Conservation (phyloP, 441 rosid species). For the Daphne laureola region DNA sequence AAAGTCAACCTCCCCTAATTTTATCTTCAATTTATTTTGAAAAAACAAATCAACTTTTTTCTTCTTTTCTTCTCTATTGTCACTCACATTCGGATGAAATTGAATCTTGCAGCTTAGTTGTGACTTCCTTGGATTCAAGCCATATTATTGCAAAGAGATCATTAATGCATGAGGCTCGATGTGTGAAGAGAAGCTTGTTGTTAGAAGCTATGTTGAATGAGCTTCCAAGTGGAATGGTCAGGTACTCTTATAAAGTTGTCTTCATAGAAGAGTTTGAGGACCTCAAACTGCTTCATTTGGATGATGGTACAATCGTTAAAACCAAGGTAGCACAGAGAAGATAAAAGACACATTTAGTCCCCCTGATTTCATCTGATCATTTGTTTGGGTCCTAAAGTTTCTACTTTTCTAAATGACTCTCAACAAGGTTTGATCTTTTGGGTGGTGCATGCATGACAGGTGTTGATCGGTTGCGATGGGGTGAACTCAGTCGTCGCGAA, state of each 20-base stretch:
- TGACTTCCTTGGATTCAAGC: no score
- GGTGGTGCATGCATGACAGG: constrained; percentile 18
- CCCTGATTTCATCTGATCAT: no score
- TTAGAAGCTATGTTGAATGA: no score
- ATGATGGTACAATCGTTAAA: constrained; percentile 31
- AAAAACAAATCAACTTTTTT: constrained; percentile 36
- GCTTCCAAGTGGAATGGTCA: constrained; percentile 10
- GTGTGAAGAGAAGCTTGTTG: no score
- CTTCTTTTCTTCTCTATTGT: constrained; percentile 58
- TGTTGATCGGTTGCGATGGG: constrained; percentile 42
- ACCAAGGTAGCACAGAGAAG: constrained; percentile 25
- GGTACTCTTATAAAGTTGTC: constrained; percentile 36
- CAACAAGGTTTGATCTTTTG: no score
- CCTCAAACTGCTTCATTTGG: constrained; percentile 29
- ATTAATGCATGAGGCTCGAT: no score
- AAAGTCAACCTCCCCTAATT: no score
- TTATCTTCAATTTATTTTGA: constrained; percentile 53
- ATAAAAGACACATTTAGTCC: no score
- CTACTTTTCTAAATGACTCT: no score
- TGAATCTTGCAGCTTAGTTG: constrained; percentile 5
- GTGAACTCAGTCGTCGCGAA: constrained; percentile 38
- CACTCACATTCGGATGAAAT: constrained; percentile 54
- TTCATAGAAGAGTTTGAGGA: constrained; percentile 34
- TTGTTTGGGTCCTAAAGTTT: no score
- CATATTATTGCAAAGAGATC: no score